These are phyloP conservation scores for Podospora didyma DNA, from an alignment of 495 filamentous ascomycete genomes.

Conservation along the genomic window DNA sequence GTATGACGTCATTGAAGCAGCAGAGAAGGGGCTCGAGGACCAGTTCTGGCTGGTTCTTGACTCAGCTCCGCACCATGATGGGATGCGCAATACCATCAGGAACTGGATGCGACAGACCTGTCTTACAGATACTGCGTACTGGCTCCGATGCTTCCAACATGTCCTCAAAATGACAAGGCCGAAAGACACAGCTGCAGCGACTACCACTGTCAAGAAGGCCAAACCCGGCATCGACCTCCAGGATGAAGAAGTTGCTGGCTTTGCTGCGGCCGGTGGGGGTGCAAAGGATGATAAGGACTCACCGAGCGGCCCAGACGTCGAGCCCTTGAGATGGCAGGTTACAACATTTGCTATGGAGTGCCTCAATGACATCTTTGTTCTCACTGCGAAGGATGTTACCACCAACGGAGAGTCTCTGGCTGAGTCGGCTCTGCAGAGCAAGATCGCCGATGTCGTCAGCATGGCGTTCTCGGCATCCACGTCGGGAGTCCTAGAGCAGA, in stretches of 20 bases:
- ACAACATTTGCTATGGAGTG: constrained; percentile 91
- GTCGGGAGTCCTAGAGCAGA: constrained; percentile 80
- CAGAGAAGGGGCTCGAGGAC: constrained; percentile 76
- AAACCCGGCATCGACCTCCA: constrained; percentile 67
- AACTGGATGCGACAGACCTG: constrained; percentile 91
- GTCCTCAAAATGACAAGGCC: constrained; percentile 81
- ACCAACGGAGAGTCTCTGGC: constrained; percentile 67
- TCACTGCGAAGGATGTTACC: constrained; percentile 69
- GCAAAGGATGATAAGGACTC: constrained; percentile 60
- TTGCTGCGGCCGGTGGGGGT: constrained; percentile 70
- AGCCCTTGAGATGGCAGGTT: constrained; percentile 92
- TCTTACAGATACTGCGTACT: constrained; percentile 68
- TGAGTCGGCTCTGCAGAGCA: constrained; percentile 70
- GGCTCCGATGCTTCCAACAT: constrained; percentile 84
- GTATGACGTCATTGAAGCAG: constrained; percentile 67
- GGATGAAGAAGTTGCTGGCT: constrained; percentile 95
- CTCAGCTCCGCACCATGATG: constrained; percentile 64
- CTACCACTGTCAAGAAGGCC: constrained; percentile 44
- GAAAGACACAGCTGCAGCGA: constrained; percentile 50
- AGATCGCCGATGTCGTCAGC: constrained; percentile 87
- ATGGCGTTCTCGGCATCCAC: constrained; percentile 98
- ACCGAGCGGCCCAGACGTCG: constrained; percentile 66
- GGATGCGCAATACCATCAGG: constrained; percentile 74
- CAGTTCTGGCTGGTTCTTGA: constrained; percentile 89
- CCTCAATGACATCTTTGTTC: constrained; percentile 75